These are phyloP conservation scores for Lactifluus pinguis DNA, from an alignment of 768 basidiomycete genomes.

Conservation along the genomic window DNA sequence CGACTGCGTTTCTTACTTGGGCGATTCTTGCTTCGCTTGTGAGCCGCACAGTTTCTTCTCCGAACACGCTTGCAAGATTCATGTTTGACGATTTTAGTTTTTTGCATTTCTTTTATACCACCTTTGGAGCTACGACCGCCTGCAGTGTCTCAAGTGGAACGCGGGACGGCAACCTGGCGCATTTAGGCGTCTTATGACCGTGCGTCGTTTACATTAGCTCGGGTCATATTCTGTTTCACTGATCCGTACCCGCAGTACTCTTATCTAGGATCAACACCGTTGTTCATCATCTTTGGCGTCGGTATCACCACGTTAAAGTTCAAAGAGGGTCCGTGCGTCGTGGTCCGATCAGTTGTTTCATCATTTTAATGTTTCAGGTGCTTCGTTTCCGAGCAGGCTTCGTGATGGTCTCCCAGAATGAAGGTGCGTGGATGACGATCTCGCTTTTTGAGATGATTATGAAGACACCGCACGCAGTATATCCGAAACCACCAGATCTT, in stretches of 20 bases:
- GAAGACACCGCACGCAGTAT: conserved; percentile 30
- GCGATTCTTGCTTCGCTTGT: conserved; percentile 39
- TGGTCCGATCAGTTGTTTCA: background rate
- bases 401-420: conserved; percentile 27
- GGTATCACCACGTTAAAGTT: conserved; percentile 60
- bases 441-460: background rate
- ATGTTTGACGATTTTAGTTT: conserved; percentile 37
- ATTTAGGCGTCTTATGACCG: conserved; percentile 88
- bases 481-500: conserved; percentile 44
- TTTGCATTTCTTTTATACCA: conserved; percentile 58
- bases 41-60: background rate
- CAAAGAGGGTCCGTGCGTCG: conserved; percentile 46
- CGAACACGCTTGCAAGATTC: background rate
- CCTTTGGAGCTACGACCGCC: conserved; percentile 73
- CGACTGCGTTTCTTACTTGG: conserved; percentile 71
- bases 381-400: conserved; percentile 10
- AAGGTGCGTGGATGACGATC: conserved; percentile 21
- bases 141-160: conserved; percentile 68
- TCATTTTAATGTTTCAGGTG: background rate
- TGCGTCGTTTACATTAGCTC: conserved; percentile 21
- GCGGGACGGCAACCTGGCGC: conserved; percentile 72
- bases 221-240: background rate
- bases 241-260: conserved; percentile 45
- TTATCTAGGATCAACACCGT: conserved; percentile 62
- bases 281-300: conserved; percentile 56